A percentile compares a stretch with the other conserved stretches of the same genome.
phyloP scores from a whole-genome alignment of 2,329 filamentous ascomycete species.

The Cladosporium sp. region DNA sequence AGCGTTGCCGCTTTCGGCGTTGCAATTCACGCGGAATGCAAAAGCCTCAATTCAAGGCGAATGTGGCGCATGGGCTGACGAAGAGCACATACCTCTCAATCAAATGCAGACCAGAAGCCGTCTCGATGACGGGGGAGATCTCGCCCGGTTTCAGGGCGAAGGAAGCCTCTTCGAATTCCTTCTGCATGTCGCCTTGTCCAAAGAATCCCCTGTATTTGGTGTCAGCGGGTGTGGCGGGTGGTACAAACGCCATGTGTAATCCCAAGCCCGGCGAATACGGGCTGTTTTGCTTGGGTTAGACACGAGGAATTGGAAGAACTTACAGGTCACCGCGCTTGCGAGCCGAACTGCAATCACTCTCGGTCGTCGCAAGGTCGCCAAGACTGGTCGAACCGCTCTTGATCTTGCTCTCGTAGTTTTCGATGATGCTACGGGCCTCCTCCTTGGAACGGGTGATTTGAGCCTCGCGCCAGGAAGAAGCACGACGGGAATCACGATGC shows the following conservation, averaged over 20 bases:
- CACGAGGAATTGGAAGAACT: conserved; percentile 30
- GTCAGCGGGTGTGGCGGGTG: conserved; percentile 7
- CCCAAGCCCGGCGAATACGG: conserved; percentile 3
- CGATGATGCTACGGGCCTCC: conserved; percentile 74
- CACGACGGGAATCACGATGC: conserved; percentile 80
- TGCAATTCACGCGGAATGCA: conserved; percentile 1
- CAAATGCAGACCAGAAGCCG: conserved; percentile 88
- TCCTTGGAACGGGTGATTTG: conserved; percentile 85
- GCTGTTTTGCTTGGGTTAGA: background rate
- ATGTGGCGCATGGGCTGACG: background rate
- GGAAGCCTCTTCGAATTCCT: conserved; percentile 94
- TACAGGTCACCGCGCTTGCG: conserved; percentile 86
- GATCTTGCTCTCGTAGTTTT: conserved; percentile 71
- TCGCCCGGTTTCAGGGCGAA: conserved; percentile 85
- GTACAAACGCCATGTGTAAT: conserved; percentile 10
- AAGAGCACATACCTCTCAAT: conserved; percentile 71
- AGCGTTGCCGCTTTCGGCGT: background rate
- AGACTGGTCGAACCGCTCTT: conserved; percentile 62
- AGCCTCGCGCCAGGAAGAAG: conserved; percentile 87
- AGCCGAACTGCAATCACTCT: conserved; percentile 90
- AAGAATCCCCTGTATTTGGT: conserved; percentile 67
- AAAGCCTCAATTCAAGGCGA: background rate
- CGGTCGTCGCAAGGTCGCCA: conserved; percentile 77
- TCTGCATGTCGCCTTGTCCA: conserved; percentile 93
- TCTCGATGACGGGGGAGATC: conserved; percentile 83